Conservation (phyloP, 805 yeast species). For the Candida sakaeoensis region DNA sequence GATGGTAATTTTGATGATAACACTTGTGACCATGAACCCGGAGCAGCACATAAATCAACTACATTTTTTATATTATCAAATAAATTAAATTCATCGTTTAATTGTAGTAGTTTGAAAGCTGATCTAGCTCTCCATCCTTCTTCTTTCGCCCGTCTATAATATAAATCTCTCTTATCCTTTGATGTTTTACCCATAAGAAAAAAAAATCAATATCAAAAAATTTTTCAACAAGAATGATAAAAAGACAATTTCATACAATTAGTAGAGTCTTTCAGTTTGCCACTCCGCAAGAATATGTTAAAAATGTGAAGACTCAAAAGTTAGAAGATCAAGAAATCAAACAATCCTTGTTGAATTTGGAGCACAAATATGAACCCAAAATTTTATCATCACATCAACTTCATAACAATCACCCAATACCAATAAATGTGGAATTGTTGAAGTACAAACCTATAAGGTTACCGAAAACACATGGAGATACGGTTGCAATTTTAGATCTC, state of each 20-base stretch:
- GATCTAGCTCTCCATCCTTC: slow-evolving; percentile 98
- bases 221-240: slow-evolving; percentile 1
- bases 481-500: slow-evolving; percentile 73
- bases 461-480: slow-evolving; percentile 63
- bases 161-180: slow-evolving; percentile 90
- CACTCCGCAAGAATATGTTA: slow-evolving; percentile 31
- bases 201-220: not conserved
- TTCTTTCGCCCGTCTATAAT: slow-evolving; percentile 91
- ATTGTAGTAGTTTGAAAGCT: slow-evolving; percentile 87
- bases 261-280: slow-evolving; percentile 13
- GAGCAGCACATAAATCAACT: slow-evolving; percentile 97
- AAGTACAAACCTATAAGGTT: slow-evolving; percentile 77
- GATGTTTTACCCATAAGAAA: slow-evolving; percentile 83
- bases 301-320: slow-evolving; percentile 21
- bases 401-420: slow-evolving; percentile 51
- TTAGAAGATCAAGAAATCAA: slow-evolving; percentile 25
- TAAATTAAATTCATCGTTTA: slow-evolving; percentile 85
- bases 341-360: slow-evolving; percentile 23
- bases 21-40: slow-evolving; percentile 98
- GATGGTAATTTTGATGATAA: slow-evolving; percentile 64
- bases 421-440: slow-evolving; percentile 80
- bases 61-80: slow-evolving; percentile 74
- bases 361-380: slow-evolving; percentile 30
- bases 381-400: slow-evolving; percentile 15
- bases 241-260: slow-evolving; percentile 3